Conservation (phyloP, 108 stramenopile species). For the Skeletonema grethae region DNA sequence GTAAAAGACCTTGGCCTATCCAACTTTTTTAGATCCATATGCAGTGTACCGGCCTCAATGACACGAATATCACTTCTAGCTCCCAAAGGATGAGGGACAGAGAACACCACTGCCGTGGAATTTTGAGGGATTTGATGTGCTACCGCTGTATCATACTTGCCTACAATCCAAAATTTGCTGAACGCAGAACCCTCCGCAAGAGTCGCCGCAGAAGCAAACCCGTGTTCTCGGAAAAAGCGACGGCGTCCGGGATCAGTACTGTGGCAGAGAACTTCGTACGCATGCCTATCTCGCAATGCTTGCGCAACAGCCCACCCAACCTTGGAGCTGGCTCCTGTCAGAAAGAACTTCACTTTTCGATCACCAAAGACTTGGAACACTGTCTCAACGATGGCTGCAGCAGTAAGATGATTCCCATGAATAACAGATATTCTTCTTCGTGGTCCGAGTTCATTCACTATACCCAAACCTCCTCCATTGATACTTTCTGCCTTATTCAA, state of each 20-base stretch:
- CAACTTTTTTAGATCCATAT: conserved; percentile 46
- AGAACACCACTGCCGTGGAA: conserved; percentile 51
- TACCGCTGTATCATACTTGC: conserved; percentile 50
- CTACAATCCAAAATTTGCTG: conserved; percentile 54
- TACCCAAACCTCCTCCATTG: conserved; percentile 58
- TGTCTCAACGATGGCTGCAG: conserved; percentile 56
- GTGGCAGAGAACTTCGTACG: conserved; percentile 53
- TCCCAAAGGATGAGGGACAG: conserved; percentile 52
- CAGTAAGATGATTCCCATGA: conserved; percentile 65
- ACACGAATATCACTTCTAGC: conserved; percentile 42
- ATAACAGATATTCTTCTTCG: conserved; percentile 50
- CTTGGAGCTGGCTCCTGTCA: conserved; percentile 64
- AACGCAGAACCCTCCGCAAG: conserved; percentile 42
- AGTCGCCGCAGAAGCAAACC: conserved; percentile 44
- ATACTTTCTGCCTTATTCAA: conserved; percentile 68
- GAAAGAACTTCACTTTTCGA: conserved; percentile 38
- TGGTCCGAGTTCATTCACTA: conserved; percentile 50
- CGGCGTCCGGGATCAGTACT: conserved; percentile 47
- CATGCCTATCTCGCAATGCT: conserved; percentile 46
- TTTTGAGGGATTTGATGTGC: conserved; percentile 46
- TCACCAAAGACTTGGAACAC: conserved; percentile 41
- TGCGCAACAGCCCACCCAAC: conserved; percentile 64
- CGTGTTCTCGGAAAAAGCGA: conserved; percentile 42
- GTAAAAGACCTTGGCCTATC: conserved; percentile 54
- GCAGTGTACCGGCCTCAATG: conserved; percentile 58